Percentiles rank a stretch among this genome's conserved stretches.
Evolutionary conservation across 1,139 yeast genomes (phyloP).

Genomic region (Taphrina communis): DNA sequence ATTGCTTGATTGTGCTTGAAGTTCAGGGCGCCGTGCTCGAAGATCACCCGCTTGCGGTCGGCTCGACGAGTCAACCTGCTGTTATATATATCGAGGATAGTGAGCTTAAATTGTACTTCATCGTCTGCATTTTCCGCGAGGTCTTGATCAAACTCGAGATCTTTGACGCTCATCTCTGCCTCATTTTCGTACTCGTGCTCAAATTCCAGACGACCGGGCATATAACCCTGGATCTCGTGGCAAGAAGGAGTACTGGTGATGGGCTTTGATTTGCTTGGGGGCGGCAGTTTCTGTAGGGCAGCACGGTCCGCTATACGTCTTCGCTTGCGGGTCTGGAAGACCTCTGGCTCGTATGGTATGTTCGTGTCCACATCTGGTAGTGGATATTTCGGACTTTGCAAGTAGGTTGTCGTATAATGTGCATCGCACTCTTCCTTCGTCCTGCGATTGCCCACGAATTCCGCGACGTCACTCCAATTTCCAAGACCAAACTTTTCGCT

Average conservation of each 20-base stretch:
- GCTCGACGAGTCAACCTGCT: conserved; percentile 89
- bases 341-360: conserved; percentile 69
- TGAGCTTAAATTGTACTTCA: conserved; percentile 86
- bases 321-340: conserved; percentile 72
- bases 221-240: conserved; percentile 95
- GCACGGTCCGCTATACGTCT: conserved; percentile 71
- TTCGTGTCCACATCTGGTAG: conserved; percentile 67
- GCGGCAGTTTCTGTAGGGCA: conserved; percentile 58
- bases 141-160: conserved; percentile 92
- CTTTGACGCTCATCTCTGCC: conserved; percentile 91
- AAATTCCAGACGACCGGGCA: conserved; percentile 98
- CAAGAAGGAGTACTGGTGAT: conserved; percentile 93
- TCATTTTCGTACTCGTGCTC: conserved; percentile 97
- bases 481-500: conserved; percentile 91
- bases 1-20: conserved; percentile 76
- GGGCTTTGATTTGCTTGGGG: conserved; percentile 78
- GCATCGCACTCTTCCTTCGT: conserved; percentile 87
- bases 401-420: conserved; percentile 75
- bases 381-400: conserved; percentile 76
- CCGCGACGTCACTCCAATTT: conserved; percentile 96
- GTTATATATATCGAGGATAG: conserved; percentile 86
- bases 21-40: conserved; percentile 78
- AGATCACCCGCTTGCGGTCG: conserved; percentile 81
- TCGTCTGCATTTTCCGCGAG: conserved; percentile 66
- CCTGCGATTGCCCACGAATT: conserved; percentile 83